Base-by-base conservation (phyloP, 2,329 filamentous ascomycete species). In the Lachnellula cervina region DNA sequence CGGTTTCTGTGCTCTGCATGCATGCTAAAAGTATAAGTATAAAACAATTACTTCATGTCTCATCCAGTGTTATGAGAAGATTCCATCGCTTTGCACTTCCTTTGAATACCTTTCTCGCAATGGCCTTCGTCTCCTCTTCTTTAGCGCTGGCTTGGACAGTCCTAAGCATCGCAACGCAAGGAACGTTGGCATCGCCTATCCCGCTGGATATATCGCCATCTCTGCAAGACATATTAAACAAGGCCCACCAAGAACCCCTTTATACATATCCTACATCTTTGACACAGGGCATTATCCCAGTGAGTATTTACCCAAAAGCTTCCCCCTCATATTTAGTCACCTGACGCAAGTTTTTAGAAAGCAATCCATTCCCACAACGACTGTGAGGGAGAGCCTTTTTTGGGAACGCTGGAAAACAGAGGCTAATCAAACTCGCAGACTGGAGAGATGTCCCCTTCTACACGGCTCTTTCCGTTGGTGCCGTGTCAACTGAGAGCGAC, bases 241-340 rank as follows among this genome's bases (percentile, higher is more conserved):
- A 82, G 61, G 81, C 80, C 5, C 75, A 81, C 62, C 69, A 73
- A 21, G 76, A 74, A 47, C 70, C 75, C 9, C 71, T 78, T 19
- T 84, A 84, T 68, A 74, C 68, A 17, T 86, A 85, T 69, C 82
- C 82, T 0, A 86, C 82, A 0, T 79, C 82, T 63, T 72, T 86
- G 19, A 85, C 82, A 1, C 75, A 81, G 57, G 80, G 76, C 1
- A 82, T 86, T 58, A 64, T 83, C 32, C 82, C 82, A 42, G 78
- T 80, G 82, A 42, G 78, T 80, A 63, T 64, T 73, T 72, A 8
- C n/a, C 16, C 21, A 11, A 2, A 17, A 17, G 4, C 5, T 1
- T 7, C 5, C 16, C 14, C 17, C 38, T 3, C 17, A 11, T 34
- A 19, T 51, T 5, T 1, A 17, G 25, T 47, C 23, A 35, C 32